phyloP scores from a whole-genome alignment of 2,329 filamentous ascomycete genomes.

The Cladosporium oxysporum region DNA sequence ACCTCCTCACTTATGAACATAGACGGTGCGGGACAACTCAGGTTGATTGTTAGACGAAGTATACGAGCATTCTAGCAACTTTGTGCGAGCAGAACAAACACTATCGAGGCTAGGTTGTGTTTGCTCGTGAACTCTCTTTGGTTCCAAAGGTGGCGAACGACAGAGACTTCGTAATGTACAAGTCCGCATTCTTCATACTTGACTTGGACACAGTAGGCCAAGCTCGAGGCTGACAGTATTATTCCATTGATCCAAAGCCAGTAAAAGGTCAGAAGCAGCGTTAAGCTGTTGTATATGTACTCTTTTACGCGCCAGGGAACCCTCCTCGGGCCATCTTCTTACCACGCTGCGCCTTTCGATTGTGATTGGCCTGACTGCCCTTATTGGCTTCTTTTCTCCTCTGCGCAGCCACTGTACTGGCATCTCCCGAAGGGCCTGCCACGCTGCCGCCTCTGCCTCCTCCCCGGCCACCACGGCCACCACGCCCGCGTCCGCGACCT shows the following conservation, averaged over 20 bases:
- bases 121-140: too few species aligned
- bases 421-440: slow-evolving; percentile 66
- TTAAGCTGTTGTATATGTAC: background rate
- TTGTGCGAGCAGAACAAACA: background rate
- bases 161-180: background rate
- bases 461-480: slow-evolving; percentile 47
- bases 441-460: slow-evolving; percentile 54
- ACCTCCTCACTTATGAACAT: background rate
- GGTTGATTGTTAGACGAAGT: background rate
- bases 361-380: slow-evolving; percentile 80
- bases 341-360: slow-evolving; percentile 69
- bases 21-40: background rate
- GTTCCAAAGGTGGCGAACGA: too few species aligned
- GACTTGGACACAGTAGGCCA: background rate
- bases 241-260: background rate
- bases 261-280: background rate
- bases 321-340: slow-evolving; percentile 63
- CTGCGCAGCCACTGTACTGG: slow-evolving; percentile 69
- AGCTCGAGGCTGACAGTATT: background rate
- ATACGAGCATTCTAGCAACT: background rate
- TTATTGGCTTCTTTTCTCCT: slow-evolving; percentile 82
- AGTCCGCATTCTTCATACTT: background rate
- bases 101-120: too few species aligned
- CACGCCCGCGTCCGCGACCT: slow-evolving; percentile 53
- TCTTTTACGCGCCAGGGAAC: slow-evolving; percentile 40